Evolutionary conservation across 2,329 filamentous ascomycete genomes (phyloP), one percentile per base, ranked within the genome.

Genomic region (Xylaria sp.): DNA sequence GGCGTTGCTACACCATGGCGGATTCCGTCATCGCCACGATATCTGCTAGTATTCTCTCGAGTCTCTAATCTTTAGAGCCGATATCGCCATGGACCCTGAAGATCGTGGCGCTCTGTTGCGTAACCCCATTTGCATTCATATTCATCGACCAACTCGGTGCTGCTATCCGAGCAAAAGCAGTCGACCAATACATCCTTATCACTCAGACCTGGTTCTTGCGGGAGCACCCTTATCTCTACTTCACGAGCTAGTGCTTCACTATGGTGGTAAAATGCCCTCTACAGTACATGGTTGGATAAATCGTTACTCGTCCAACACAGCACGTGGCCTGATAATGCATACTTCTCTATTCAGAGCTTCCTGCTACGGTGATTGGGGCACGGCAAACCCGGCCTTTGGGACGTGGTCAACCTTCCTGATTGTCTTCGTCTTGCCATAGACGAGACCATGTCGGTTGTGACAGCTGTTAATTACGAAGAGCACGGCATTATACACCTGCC

Each of bases 361-460:
- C 66, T 74, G 72, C 39, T 78, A 76, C 54, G 73, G 73, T 41
- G 75, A 75, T 1, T 78, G 73, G 74, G 74, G 78, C 50, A 76
- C 71, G 51, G 74, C 76, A 52, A 62, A 61, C 7, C 71, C 69
- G 48, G 62, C 72, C 20, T 60, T 22, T 63, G 64, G 39, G 66
- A 70, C 39, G 66, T 67, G 63, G 53, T 56, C 37, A 62, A 67
- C 44, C 66, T 66, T 2, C 46, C 41, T 20, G 52, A 54, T 47
- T 61, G 67, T 39, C 64, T 77, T 17, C 74, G 74, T 5, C 66
- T 69, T 46, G 72, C 73, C 17, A 74, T 76, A 55, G 72, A 77
- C 59, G 69, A 68, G 21, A 71, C 72, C 7, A 76, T 77, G 71
- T 56, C 67, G 8, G 68, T 75, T 2, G 73, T 78, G 4, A 70